phyloP scores from a whole-genome alignment of 2,329 filamentous ascomycete species.

The Fusarium burgessii region DNA sequence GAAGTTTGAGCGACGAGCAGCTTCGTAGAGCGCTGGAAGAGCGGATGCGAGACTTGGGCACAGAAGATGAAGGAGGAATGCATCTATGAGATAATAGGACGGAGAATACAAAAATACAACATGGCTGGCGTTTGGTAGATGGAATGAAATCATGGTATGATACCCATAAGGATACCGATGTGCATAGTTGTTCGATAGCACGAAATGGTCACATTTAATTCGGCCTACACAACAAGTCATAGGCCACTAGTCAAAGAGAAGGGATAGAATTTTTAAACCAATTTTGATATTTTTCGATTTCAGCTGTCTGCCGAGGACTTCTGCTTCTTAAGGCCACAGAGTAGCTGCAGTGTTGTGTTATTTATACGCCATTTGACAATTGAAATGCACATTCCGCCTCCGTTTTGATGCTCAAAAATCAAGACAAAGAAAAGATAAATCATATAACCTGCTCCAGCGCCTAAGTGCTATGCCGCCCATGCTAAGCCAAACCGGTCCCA shows the following conservation, averaged over 20 bases:
- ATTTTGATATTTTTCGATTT: constrained; percentile 42
- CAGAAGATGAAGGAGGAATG: constrained; percentile 67
- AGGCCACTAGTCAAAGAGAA: constrained; percentile 1
- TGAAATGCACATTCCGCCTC: constrained; percentile 31
- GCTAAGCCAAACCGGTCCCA: constrained; percentile 34
- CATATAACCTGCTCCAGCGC: constrained; percentile 38
- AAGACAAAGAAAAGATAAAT: constrained; percentile 34
- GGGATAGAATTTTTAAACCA: constrained; percentile 21
- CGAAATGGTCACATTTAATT: neutral
- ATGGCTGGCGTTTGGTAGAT: constrained; percentile 45
- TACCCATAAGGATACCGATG: constrained; percentile 36
- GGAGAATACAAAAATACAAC: constrained; percentile 11
- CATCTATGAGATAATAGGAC: constrained; percentile 61
- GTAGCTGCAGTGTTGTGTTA: constrained; percentile 28
- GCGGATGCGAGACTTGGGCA: constrained; percentile 61
- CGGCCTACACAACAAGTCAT: neutral
- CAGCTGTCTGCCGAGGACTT: constrained; percentile 34
- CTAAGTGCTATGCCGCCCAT: constrained; percentile 45
- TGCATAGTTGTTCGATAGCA: neutral
- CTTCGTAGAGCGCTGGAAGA: constrained; percentile 67
- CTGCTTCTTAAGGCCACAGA: constrained; percentile 13
- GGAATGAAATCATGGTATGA: constrained; percentile 33
- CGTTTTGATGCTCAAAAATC: constrained; percentile 22
- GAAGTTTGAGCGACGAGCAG: constrained; percentile 69
- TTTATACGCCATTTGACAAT: constrained; percentile 24